These are phyloP conservation scores for Hyphodiscus hymeniophilus DNA, from an alignment of 495 filamentous ascomycete species.

Conservation along the genomic window DNA sequence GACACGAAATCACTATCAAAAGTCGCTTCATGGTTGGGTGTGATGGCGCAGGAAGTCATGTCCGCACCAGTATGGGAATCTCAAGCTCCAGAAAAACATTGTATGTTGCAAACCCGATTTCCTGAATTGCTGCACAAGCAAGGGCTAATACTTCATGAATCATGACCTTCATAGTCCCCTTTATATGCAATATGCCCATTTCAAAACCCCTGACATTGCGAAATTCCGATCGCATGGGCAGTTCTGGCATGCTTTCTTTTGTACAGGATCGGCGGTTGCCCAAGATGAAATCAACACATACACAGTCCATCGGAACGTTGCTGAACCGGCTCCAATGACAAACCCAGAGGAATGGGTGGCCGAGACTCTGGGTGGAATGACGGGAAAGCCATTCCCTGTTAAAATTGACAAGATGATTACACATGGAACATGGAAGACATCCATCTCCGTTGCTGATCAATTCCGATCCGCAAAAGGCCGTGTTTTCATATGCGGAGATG, in stretches of 20 bases:
- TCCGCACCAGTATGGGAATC: slow-evolving; percentile 20
- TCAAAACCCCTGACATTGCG: slow-evolving; percentile 23
- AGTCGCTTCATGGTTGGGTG: slow-evolving; percentile 21
- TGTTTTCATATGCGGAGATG: slow-evolving; percentile 48
- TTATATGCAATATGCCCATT: slow-evolving; percentile 24
- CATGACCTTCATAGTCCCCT: too few relatives aligned
- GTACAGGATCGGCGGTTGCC: slow-evolving; percentile 17
- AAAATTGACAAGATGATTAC: slow-evolving; percentile 29
- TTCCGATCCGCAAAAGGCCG: slow-evolving; percentile 21
- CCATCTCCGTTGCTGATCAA: slow-evolving; percentile 19
- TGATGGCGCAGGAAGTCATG: slow-evolving; percentile 23
- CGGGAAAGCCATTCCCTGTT: too few relatives aligned
- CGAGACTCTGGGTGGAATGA: too few relatives aligned
- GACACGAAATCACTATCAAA: slow-evolving; percentile 2
- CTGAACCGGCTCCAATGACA: too few relatives aligned
- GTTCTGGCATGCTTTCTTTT: slow-evolving; percentile 27
- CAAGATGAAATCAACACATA: slow-evolving; percentile 29
- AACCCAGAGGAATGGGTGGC: too few relatives aligned
- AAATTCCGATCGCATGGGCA: slow-evolving; percentile 13
- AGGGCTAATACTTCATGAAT: too few relatives aligned
- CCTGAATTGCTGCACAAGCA: too few relatives aligned
- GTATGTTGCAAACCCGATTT: too few relatives aligned
- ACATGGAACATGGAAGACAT: slow-evolving; percentile 18
- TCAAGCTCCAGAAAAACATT: neutral
- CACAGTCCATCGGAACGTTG: slow-evolving; percentile 22